These are phyloP conservation scores for Phaffomyces opuntiae DNA, from an alignment of 805 yeast species.

Conservation along the genomic window DNA sequence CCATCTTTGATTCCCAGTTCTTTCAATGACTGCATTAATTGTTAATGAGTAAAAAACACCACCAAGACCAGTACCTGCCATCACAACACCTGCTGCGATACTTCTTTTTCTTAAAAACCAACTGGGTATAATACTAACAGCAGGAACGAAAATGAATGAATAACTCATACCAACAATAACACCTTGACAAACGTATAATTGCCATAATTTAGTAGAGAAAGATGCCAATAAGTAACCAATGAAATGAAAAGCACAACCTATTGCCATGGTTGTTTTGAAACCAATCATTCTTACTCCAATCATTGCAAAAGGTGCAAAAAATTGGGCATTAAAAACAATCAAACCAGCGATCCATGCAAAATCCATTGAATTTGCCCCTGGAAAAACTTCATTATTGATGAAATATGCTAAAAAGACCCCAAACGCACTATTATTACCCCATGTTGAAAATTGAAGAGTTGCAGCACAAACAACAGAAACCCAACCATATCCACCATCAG, in stretches of 20 bases:
- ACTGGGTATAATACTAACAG: slow-evolving; percentile 53
- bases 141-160: slow-evolving; percentile 53
- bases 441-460: slow-evolving; percentile 48
- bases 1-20: slow-evolving; percentile 38
- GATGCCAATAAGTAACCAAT: slow-evolving; percentile 55
- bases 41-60: slow-evolving; percentile 41
- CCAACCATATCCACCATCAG: slow-evolving; percentile 71
- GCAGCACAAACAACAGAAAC: slow-evolving; percentile 46
- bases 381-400: slow-evolving; percentile 40
- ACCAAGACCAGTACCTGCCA: slow-evolving; percentile 48
- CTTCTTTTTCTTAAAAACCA: slow-evolving; percentile 65
- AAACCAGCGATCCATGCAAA: slow-evolving; percentile 67
- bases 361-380: slow-evolving; percentile 49
- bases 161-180: slow-evolving; percentile 46
- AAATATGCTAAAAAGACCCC: slow-evolving; percentile 58
- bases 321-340: slow-evolving; percentile 48
- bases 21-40: slow-evolving; percentile 34
- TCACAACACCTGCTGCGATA: slow-evolving; percentile 40
- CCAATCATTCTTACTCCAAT: slow-evolving; percentile 44
- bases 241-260: slow-evolving; percentile 47
- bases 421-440: slow-evolving; percentile 61
- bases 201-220: slow-evolving; percentile 54
- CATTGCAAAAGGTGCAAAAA: slow-evolving; percentile 51
- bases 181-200: slow-evolving; percentile 63
- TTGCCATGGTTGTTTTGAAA: slow-evolving; percentile 35